Evolutionary conservation across 495 filamentous ascomycete species (phyloP), one percentile per base, ranked within the genome.

Genomic region (Podospora sp.): DNA sequence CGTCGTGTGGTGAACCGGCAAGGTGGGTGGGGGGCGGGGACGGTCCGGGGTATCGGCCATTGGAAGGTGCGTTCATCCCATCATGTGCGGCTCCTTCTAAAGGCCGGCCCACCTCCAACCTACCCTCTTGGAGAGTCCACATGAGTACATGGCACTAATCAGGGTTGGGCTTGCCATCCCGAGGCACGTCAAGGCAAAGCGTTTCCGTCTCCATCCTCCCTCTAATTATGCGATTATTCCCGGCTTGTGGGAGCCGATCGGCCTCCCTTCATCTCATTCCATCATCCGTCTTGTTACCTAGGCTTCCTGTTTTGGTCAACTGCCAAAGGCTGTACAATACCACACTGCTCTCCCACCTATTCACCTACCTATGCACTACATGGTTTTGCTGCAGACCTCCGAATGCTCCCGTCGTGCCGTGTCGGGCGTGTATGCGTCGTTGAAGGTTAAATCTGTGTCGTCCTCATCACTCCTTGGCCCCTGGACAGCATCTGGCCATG

Each of bases 131-230:
- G 24, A 26, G 52, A 55, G 21, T 55, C 20, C 20, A 22, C 24
- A 14, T 55, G 52, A 26, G 52, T 24, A 26, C 20, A 24, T 24
- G 21, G 52, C 11, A 26, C 52, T 26, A 55, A n/a, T 11, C 24
- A 20, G n/a, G 52, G 20, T n/a, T 2, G 20, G 52, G 21, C 21
- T 55, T 26, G 6, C 21, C 52, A 22, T 24, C 24, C 52, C 52
- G 52, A 55, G 52, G 52, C 52, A 55, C 9, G 8, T 26, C 52
- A 26, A 55, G 52, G 52, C 52, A 55, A 55, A 55, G 52, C 24
- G 52, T 55, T 55, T 55, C 52, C 52, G 52, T 46, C 52, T 12
- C 21, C 52, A 26, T 55, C 6, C 24, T 22, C 52, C 18, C 4
- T 26, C 52, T 12, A 21, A 55, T 12, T 26, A 9, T 26, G 20